Conservation (phyloP, 768 basidiomycete species). For the Tubosaeta brunneosetosa region DNA sequence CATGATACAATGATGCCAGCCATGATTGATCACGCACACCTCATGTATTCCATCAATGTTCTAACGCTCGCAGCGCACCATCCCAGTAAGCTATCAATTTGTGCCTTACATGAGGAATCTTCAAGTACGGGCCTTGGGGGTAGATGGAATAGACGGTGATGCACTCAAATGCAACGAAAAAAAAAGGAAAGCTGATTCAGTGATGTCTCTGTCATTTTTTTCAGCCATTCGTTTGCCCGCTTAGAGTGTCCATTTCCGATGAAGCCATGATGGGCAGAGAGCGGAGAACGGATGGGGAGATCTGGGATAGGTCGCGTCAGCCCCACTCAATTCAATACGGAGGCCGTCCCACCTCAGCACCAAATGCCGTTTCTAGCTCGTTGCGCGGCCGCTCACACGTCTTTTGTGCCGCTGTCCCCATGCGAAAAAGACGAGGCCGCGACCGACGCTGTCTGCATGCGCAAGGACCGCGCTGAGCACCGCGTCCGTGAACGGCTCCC, state of each 20-base stretch:
- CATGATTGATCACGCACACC: too few relatives aligned
- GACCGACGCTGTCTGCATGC: conserved; percentile 17
- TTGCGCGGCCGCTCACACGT: conserved; percentile 48
- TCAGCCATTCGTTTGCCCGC: conserved; percentile 71
- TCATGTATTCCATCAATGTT: too few relatives aligned
- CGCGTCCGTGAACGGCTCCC: conserved; percentile 76
- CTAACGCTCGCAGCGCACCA: too few relatives aligned
- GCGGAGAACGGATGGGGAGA: conserved; percentile 72
- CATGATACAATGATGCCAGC: too few relatives aligned
- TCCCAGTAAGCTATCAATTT: too few relatives aligned
- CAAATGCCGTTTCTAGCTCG: conserved; percentile 60
- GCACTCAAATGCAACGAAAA: not conserved
- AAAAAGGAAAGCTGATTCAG: too few relatives aligned
- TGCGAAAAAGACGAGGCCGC: conserved; percentile 72
- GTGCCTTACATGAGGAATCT: too few relatives aligned
- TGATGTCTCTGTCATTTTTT: conserved; percentile 49
- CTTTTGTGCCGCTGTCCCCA: conserved; percentile 80
- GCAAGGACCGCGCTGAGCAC: conserved; percentile 52
- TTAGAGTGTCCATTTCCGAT: too few relatives aligned
- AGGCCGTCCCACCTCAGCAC: conserved; percentile 39
- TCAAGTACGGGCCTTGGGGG: not conserved
- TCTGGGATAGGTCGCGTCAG: conserved; percentile 23
- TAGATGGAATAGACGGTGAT: conserved; percentile 4
- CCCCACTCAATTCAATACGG: not conserved
- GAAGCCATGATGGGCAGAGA: conserved; percentile 73